Percentiles rank a stretch among this genome's conserved stretches.
These are phyloP conservation scores for Noccaea caerulescens DNA, from an alignment of 345 rosid species.

Conservation along the genomic window DNA sequence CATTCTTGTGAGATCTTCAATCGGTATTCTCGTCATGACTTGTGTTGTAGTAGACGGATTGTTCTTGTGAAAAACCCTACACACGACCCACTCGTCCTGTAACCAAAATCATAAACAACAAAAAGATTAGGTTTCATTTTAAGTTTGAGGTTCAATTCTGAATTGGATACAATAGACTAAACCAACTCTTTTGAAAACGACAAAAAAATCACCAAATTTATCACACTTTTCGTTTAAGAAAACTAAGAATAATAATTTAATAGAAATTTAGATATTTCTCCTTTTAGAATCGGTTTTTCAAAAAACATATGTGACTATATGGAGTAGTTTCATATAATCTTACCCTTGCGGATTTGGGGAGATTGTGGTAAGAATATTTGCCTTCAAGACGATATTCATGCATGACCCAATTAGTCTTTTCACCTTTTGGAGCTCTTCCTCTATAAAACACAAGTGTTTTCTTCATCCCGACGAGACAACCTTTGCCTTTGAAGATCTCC, in stretches of 20 bases:
- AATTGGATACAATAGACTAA: conserved; percentile 16
- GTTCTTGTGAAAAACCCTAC: conserved; percentile 93
- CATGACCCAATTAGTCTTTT: conserved; percentile 96
- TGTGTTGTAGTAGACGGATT: conserved; percentile 42
- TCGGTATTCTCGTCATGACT: conserved; percentile 38
- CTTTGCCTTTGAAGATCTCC: conserved; percentile 67
- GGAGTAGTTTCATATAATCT: neutral
- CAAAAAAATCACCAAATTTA: conserved; percentile 27
- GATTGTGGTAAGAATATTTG: conserved; percentile 75
- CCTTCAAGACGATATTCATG: conserved; percentile 96
- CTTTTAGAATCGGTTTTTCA: conserved; percentile 14
- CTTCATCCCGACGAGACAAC: conserved; percentile 91
- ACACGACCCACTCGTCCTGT: conserved; percentile 98
- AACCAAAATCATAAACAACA: conserved; percentile 20
- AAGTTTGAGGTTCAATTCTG: conserved; percentile 18
- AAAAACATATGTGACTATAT: neutral
- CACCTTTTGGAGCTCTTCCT: conserved; percentile 97
- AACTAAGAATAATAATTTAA: conserved; percentile 28
- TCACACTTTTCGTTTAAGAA: conserved; percentile 33
- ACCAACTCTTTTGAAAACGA: conserved; percentile 36
- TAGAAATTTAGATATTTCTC: neutral
- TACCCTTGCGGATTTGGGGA: conserved; percentile 76
- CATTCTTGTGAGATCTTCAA: conserved; percentile 40
- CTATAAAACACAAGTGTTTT: conserved; percentile 95
- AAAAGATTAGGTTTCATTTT: conserved; percentile 13